Evolutionary conservation across 2,329 filamentous ascomycete species (phyloP), one percentile per base, ranked within the genome.

Genomic region (Cladosporium sp.): DNA sequence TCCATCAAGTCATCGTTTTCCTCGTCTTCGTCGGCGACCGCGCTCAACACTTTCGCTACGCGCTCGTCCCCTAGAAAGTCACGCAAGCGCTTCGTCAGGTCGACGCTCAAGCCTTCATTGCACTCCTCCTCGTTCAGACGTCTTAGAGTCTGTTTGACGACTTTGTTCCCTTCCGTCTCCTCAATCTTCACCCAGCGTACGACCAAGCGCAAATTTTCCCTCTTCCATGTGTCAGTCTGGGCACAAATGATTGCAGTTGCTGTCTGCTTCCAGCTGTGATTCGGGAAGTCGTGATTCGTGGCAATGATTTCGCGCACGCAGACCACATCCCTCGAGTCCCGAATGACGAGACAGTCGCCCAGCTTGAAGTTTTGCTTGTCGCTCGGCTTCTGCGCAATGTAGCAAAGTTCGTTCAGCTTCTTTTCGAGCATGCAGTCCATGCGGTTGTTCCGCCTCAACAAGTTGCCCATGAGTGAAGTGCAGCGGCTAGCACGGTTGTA

Each of bases 241-340:
- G 63, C 63, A 16, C 3, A 37, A 8, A 14, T 37, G 8, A 37
- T n/a, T 21, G 2, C 44, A 10, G 2, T 8, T 11, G n/a, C 44
- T 5, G 2, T 23, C 44, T 23, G 7, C 7, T 10, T 6, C 21
- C 62, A 66, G 40, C 53, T 64, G 35, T 37, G 55, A 23, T 18
- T 29, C 8, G 67, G 65, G 52, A 81, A 87, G 0, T 74, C 69
- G 0, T 80, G 73, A 66, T 91, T 92, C 0, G 88, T 91, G 2
- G 83, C 75, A 0, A 80, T 66, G 37, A 74, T 55, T 72, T 71
- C 46, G 10, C 72, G 69, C n/a, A 62, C 40, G 40, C 72, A 78
- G 0, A 72, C 59, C 0, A 60, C 31, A 0, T 56, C 26, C 0
- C 74, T 62, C 8, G 76, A 77, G 0, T 66, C 63, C 2, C 66